phyloP scores from a whole-genome alignment of 371 early-diverging fungal species.

The Capillidium rhysosporum region DNA sequence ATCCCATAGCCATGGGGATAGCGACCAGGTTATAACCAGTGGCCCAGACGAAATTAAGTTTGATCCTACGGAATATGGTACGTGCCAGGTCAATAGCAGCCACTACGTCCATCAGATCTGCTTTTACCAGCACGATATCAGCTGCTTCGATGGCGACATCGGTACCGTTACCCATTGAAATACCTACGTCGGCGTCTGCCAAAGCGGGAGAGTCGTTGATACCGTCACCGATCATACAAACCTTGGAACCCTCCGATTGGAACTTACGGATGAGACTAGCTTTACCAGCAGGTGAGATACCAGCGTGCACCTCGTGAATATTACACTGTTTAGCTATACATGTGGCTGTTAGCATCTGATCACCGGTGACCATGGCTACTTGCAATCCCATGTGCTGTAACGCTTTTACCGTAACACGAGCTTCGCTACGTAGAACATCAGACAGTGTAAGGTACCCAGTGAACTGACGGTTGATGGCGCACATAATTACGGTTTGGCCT shows the following conservation, averaged over 20 bases:
- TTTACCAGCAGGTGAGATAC: conserved; percentile 83
- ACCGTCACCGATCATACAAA: conserved; percentile 98
- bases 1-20: conserved; percentile 88
- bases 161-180: conserved; percentile 80
- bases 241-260: conserved; percentile 24
- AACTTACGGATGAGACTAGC: conserved; percentile 42
- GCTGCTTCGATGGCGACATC: conserved; percentile 94
- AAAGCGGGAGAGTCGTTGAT: conserved; percentile 96
- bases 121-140: conserved; percentile 61
- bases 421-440: conserved; percentile 66
- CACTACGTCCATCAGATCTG: conserved; percentile 66
- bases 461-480: conserved; percentile 36
- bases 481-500: conserved; percentile 68
- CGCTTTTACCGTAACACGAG: conserved; percentile 39
- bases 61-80: conserved; percentile 64
- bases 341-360: conserved; percentile 56
- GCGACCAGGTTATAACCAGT: conserved; percentile 71
- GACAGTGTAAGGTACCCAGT: conserved; percentile 66
- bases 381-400: conserved; percentile 53
- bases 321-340: conserved; percentile 49
- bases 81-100: conserved; percentile 64
- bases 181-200: conserved; percentile 83
- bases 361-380: conserved; percentile 86
- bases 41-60: conserved; percentile 75
- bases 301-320: conserved; percentile 68